Evolutionary conservation across 1,284 basidiomycete species (phyloP), one percentile per base, ranked within the genome.

Genomic region (Leccinum solheimii): DNA sequence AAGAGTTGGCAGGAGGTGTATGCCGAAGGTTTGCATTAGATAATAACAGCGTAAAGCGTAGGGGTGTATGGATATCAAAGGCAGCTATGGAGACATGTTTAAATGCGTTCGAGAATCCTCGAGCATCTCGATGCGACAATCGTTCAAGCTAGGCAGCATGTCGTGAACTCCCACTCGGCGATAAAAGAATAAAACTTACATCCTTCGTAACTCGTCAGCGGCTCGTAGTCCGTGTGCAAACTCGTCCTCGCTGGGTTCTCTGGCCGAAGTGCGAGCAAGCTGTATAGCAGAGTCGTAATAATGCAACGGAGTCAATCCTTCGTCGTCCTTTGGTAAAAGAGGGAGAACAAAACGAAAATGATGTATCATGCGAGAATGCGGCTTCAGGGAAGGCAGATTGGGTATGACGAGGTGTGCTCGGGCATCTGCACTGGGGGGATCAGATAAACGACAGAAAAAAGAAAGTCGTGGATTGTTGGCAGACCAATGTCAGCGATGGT

Each of bases 261-360:
- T 75, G 3, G 80, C 78, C 0, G 84, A 83, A 65, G 87, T 86
- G 34, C 88, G 81, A 23, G 86, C 91, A n/a, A 90, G 79, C 68
- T 94, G 90, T 50, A 95, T 83, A 1, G 87, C 86, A 52, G 86
- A 84, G 64, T 90, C 88, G 69, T 92, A 94, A 65, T 88, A 86
- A 76, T 91, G 85, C 55, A 92, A 71, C 0, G 83, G 78, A 11
- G 88, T 83, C 49, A 89, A 73, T 11, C 85, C 86, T 56, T 85
- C 81, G 30, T 85, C 83, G 63, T 89, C 85, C 62, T 77, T 77
- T 19, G 82, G 78, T 21, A 92, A 76, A 3, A 94, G 80, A 0
- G 91, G 90, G 3, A 86, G 73, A 27, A 91, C 82, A 71, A 86
- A 88, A 51, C 88, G 83, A 68, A 90, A 87, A 73, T 92, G 88